A percentile compares a stretch with the other conserved stretches of the same genome.
Conservation (phyloP, 129 eudicot species). For the Erigeron canadensis region DNA sequence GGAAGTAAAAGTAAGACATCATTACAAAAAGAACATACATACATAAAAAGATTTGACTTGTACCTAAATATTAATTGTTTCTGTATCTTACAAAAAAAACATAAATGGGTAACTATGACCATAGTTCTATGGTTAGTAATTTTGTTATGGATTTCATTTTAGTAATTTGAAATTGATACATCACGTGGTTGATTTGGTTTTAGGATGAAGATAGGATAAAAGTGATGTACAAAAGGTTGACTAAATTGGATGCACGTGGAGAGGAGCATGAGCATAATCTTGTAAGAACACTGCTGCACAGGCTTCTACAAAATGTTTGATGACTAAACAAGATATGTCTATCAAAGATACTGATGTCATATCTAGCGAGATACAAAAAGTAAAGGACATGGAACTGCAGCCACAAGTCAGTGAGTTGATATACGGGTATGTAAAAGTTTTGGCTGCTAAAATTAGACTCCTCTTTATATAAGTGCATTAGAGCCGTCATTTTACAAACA, state of each 20-base stretch:
- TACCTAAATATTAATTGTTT: background rate
- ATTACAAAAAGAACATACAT: background rate
- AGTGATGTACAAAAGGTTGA: conserved; percentile 62
- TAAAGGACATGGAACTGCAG: too few species aligned
- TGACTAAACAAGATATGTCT: conserved; percentile 70
- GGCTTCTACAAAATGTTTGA: conserved; percentile 59
- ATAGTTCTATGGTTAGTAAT: conserved; percentile 10
- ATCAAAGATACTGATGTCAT: conserved; percentile 68
- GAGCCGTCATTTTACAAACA: too few species aligned
- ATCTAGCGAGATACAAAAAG: conserved; percentile 72
- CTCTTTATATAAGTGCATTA: too few species aligned
- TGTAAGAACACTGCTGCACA: conserved; percentile 70
- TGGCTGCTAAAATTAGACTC: too few species aligned
- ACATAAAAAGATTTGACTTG: too few species aligned
- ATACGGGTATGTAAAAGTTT: conserved; percentile 88
- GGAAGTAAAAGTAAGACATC: conserved; percentile 76
- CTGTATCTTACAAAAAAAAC: background rate
- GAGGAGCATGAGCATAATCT: too few species aligned
- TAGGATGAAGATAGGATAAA: conserved; percentile 93
- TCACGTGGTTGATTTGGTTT: conserved; percentile 42
- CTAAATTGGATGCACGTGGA: conserved; percentile 66
- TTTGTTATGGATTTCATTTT: conserved; percentile 19
- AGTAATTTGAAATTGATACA: conserved; percentile 28
- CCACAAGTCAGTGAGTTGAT: too few species aligned
- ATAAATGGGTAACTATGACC: background rate